phyloP scores from a whole-genome alignment of 306 rosid genomes.

The Cicer pinnatifidum region DNA sequence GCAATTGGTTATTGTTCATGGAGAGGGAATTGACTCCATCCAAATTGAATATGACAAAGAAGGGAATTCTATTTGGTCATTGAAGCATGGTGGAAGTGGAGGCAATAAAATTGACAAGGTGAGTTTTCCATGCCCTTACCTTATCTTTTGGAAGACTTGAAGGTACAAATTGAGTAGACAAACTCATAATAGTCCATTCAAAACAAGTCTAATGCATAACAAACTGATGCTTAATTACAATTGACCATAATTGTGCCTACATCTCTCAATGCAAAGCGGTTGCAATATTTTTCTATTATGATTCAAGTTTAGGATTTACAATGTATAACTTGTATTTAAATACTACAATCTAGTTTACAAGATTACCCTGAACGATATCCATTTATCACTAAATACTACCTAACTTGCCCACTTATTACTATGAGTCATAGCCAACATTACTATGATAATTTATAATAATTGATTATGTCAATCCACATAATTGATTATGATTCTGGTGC shows the following conservation, averaged over 20 bases:
- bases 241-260: no score
- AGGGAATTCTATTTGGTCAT: slow-evolving; percentile 70
- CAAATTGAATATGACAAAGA: slow-evolving; percentile 71
- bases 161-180: background rate
- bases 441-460: no score
- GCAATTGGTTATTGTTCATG: slow-evolving; percentile 74
- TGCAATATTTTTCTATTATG: no score
- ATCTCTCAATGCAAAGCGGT: no score
- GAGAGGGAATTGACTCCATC: slow-evolving; percentile 71
- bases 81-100: slow-evolving; percentile 80
- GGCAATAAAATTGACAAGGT: slow-evolving; percentile 66
- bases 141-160: background rate
- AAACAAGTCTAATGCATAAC: background rate
- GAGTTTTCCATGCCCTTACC: slow-evolving; percentile 8
- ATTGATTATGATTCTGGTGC: slow-evolving; percentile 37
- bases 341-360: no score
- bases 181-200: background rate
- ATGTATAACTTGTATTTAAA: no score
- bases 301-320: no score
- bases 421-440: no score
- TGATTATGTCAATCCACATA: background rate
- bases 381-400: no score
- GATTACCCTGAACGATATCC: no score
- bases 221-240: no score
- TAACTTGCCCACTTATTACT: no score